Conservation (phyloP, 306 rosid genomes). For the Elaeagnus macrophylla region DNA sequence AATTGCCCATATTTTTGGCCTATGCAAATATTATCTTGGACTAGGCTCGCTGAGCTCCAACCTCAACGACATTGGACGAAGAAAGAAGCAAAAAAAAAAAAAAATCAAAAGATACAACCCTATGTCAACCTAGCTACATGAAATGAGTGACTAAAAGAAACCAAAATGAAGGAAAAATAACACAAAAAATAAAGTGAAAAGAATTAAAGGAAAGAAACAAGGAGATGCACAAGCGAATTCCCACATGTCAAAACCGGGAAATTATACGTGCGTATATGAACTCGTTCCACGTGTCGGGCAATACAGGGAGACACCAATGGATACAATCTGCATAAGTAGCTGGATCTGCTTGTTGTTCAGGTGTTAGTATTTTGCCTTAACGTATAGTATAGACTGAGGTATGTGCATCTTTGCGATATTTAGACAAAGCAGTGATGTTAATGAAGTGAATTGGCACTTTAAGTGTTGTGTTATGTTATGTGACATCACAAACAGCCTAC, state of each 20-base stretch:
- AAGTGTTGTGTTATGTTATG: conserved; percentile 37
- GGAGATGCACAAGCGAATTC: not conserved
- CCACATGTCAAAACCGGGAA: conserved; percentile 45
- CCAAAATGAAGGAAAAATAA: no score
- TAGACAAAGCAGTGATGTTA: conserved; percentile 67
- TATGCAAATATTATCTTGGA: no score
- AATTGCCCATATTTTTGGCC: no score
- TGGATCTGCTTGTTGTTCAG: conserved; percentile 72
- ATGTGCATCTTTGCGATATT: conserved; percentile 82
- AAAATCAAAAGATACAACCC: no score
- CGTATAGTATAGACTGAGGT: conserved; percentile 83
- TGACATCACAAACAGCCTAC: conserved; percentile 41
- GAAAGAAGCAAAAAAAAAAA: no score
- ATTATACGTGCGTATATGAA: conserved; percentile 64
- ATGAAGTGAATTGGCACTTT: conserved; percentile 56
- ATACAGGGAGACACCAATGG: conserved; percentile 93
- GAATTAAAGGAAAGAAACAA: no score
- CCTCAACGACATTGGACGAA: no score
- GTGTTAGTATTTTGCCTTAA: conserved; percentile 64
- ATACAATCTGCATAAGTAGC: conserved; percentile 78
- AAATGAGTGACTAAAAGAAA: no score
- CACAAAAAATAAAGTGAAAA: no score
- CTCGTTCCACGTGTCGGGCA: conserved; percentile 96
- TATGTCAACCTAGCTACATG: no score
- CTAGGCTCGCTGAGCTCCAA: no score